Percentiles rank a stretch among this genome's conserved stretches.
Conservation (phyloP, 2,329 filamentous ascomycete species). For the Botryotinia convoluta region DNA sequence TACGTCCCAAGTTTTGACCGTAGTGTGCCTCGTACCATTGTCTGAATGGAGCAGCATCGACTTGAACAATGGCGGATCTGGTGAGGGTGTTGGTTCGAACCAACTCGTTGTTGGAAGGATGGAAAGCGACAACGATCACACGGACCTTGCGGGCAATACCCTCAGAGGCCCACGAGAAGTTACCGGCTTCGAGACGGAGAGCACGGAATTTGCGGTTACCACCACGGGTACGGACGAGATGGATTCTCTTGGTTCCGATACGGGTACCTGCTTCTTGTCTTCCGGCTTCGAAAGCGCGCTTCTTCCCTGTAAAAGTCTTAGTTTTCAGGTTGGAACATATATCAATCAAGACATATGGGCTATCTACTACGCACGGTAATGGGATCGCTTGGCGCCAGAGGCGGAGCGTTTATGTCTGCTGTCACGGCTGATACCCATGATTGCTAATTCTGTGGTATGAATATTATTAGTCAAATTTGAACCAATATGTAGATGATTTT, state of each 20-base stretch:
- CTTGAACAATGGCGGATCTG: constrained; percentile 96
- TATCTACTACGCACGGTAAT: constrained; percentile 78
- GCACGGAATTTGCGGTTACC: constrained; percentile 99
- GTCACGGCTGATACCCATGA: constrained; percentile 99
- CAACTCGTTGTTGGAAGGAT: constrained; percentile 99
- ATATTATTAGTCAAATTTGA: constrained; percentile 33
- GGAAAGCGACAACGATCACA: constrained; percentile 97
- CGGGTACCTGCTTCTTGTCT: constrained; percentile 99
- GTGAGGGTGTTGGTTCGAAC: constrained; percentile 99
- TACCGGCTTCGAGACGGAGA: constrained; percentile 96
- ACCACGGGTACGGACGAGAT: constrained; percentile 94
- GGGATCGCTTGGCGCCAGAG: constrained; percentile 95
- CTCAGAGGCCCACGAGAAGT: constrained; percentile 99
- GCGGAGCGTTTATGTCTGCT: constrained; percentile 99
- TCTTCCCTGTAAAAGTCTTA: constrained; percentile 72
- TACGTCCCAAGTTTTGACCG: constrained; percentile 82
- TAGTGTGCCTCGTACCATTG: constrained; percentile 99
- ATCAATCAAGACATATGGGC: constrained; percentile 58
- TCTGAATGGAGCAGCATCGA: constrained; percentile 98
- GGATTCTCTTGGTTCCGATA: constrained; percentile 95
- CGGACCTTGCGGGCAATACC: constrained; percentile 98
- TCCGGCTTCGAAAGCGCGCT: constrained; percentile 98
- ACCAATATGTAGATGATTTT: background rate
- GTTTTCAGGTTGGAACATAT: constrained; percentile 70
- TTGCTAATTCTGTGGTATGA: constrained; percentile 63